Evolutionary conservation across 192 early-diverging fungal genomes (phyloP).

Genomic region (Thoreauomyces humboldtii): DNA sequence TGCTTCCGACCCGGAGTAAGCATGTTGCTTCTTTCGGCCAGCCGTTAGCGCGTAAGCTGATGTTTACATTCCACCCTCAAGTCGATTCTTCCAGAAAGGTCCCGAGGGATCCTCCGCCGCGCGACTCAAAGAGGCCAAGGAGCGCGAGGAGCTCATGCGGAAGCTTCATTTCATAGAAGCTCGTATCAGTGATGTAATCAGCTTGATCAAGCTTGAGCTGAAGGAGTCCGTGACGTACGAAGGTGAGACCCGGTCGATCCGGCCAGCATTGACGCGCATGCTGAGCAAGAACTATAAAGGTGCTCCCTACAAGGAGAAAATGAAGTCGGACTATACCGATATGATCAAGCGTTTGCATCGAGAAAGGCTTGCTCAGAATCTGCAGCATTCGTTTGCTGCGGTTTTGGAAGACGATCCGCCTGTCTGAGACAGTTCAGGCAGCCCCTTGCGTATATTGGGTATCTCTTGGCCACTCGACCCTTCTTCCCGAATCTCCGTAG

Average conservation of each 20-base stretch:
- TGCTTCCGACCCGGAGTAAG: constrained; percentile 46
- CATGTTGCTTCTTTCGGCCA: background rate
- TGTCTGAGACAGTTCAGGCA: no score
- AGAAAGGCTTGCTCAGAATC: background rate
- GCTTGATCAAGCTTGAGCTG: constrained; percentile 44
- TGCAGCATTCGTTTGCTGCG: background rate
- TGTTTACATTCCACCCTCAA: constrained; percentile 15
- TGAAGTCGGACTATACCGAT: constrained; percentile 52
- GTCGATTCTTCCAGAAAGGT: constrained; percentile 45
- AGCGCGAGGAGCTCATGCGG: constrained; percentile 45
- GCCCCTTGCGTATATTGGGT: no score
- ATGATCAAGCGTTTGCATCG: constrained; percentile 28
- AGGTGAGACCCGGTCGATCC: constrained; percentile 23
- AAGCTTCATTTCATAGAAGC: constrained; percentile 42
- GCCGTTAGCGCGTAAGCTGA: no score
- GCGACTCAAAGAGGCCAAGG: constrained; percentile 43
- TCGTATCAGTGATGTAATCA: constrained; percentile 35
- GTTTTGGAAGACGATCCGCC: no score
- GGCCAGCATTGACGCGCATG: no score
- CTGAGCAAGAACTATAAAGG: no score
- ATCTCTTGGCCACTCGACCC: constrained; percentile 33
- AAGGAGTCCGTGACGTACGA: constrained; percentile 54
- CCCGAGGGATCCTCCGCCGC: constrained; percentile 44
- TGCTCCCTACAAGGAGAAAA: constrained; percentile 53
- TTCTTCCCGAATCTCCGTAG: constrained; percentile 47